A percentile compares a stretch with the other conserved stretches of the same genome.
These are phyloP conservation scores for Fusarium mundagurra DNA, from an alignment of 2,329 filamentous ascomycete genomes.

Conservation along the genomic window DNA sequence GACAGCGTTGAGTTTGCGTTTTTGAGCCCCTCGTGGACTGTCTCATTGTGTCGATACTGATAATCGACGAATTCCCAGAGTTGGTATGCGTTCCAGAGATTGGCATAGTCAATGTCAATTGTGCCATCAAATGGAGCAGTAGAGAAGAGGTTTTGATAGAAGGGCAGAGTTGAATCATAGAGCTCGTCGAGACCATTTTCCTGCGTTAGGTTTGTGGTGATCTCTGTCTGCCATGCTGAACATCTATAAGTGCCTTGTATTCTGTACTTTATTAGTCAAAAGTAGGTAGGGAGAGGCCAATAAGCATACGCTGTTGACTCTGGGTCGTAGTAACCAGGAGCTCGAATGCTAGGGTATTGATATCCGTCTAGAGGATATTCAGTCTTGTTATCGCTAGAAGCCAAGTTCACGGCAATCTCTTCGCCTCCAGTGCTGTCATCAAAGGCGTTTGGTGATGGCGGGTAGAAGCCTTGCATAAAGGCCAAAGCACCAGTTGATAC, in stretches of 20 bases:
- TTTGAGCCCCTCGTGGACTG: conserved; percentile 52
- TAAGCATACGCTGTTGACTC: conserved; percentile 57
- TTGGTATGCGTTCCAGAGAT: conserved; percentile 60
- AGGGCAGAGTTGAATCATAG: conserved; percentile 45
- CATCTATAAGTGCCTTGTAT: conserved; percentile 54
- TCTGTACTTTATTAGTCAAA: conserved; percentile 36
- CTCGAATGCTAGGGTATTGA: conserved; percentile 77
- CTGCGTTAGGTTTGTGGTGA: conserved; percentile 37
- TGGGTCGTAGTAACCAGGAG: conserved; percentile 57
- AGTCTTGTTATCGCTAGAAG: conserved; percentile 56
- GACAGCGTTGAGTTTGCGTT: conserved; percentile 48
- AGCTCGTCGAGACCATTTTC: conserved; percentile 40
- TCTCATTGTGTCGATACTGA: conserved; percentile 61
- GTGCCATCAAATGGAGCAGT: conserved; percentile 50
- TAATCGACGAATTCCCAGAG: conserved; percentile 68
- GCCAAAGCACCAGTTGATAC: conserved; percentile 76
- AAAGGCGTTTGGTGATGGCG: conserved; percentile 64
- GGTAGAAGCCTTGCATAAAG: conserved; percentile 88
- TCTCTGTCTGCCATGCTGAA: conserved; percentile 49
- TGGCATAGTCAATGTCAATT: conserved; percentile 48
- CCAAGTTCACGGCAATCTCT: conserved; percentile 55
- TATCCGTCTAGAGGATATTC: conserved; percentile 79
- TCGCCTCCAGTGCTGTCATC: conserved; percentile 41
- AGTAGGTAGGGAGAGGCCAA: background rate
- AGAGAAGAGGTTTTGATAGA: conserved; percentile 57